Base-by-base conservation (phyloP, 2,329 filamentous ascomycete species). In the Dactylonectria estremocensis region DNA sequence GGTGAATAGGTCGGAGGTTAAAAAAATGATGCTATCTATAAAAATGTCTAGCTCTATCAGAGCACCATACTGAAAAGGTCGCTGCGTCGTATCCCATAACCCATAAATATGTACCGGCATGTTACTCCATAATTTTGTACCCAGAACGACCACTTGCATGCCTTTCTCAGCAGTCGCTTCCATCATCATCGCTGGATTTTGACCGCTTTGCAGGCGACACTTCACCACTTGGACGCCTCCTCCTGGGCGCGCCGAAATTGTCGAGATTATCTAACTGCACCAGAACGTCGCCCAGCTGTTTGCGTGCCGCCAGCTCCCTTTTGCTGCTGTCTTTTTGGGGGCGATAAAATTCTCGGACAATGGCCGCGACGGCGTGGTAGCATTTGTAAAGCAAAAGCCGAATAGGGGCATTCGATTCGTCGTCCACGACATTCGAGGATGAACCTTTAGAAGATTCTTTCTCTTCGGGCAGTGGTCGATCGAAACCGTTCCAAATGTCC, bases 381-480 rank as follows among this genome's bases (percentile, higher is more conserved):
- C 86, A 88, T 68, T 86, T 83, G 77, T 91, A 91, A 3, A 91
- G 77, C 2, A 90, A 77, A 7, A 89, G 72, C 11, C 88, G 83
- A 2, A 83, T 77, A n/a, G 79, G 72, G 0, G 82, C 83, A 64
- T 83, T 82, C n/a, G 80, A 78, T 20, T 75, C 73, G 66, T 85
- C 84, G 50, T 87, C 83, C 50, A 88, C 78, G 2, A 84, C 68
- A 37, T 48, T 76, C 49, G 69, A 64, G 14, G 58, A 59, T 16
- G 59, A 57, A 46, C 43, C 52, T 9, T 40, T 18, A 3, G 20
- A 50, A 4, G 37, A 10, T 3, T 46, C 54, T n/a, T 70, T 53
- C 13, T 71, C 64, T n/a, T 70, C 65, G 24, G 60, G 33, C 1
- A 72, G 40, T 11, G 61, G 65, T 18, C 72, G 75, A 35, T 79